Conservation (phyloP, 768 basidiomycete genomes). For the Suillus paluster region DNA sequence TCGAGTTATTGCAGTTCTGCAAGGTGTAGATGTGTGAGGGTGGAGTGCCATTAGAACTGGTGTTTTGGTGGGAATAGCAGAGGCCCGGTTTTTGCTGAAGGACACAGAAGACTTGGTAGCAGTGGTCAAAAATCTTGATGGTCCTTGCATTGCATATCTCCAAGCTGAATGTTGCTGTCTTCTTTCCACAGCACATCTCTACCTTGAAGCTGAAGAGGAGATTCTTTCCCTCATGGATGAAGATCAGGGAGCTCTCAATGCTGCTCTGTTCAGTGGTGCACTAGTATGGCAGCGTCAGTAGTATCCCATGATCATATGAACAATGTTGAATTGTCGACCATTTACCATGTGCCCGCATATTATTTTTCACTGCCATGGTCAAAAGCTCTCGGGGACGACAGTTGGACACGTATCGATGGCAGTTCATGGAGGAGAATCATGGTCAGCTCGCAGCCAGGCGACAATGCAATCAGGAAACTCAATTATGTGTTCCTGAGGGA, state of each 20-base stretch:
- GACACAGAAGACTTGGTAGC: background rate
- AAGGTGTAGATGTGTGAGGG: no score
- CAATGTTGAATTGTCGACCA: no score
- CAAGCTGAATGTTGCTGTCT: background rate
- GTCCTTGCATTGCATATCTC: background rate
- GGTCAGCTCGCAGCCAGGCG: background rate
- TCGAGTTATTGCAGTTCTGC: no score
- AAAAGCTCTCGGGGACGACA: background rate
- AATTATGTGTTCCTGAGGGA: background rate
- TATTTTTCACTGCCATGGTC: background rate
- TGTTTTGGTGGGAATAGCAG: no score
- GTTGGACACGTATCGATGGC: background rate
- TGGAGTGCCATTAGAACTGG: no score
- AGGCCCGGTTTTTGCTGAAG: background rate
- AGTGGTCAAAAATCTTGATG: background rate
- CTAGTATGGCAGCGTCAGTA: background rate
- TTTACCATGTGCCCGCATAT: no score
- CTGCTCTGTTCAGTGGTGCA: background rate
- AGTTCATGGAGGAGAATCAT: background rate
- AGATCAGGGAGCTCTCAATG: background rate
- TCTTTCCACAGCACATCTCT: background rate
- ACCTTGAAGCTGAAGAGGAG: background rate
- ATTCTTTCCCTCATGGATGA: background rate
- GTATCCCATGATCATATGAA: no score
- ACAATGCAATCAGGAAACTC: background rate